A percentile compares a stretch with the other conserved stretches of the same genome.
Evolutionary conservation across 768 basidiomycete species (phyloP).

Genomic region (Stropharia rugosoannulata): DNA sequence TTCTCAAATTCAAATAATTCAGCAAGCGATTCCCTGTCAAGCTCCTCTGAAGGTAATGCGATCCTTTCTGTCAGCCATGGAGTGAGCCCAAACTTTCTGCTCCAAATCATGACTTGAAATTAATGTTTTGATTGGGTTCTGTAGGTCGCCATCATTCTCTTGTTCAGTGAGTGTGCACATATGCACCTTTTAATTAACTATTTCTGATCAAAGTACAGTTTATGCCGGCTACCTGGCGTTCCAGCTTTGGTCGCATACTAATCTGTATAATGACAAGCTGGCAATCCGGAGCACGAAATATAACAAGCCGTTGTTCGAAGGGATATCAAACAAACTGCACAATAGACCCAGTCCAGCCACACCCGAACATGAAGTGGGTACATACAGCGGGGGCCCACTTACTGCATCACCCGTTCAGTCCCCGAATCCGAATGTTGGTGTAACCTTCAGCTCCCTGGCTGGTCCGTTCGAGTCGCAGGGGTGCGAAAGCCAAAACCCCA

Average conservation of each 20-base stretch:
- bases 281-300: conserved; percentile 35
- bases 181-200: conserved; percentile 17
- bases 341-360: background rate
- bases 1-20: conserved; percentile 30
- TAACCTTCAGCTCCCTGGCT: background rate
- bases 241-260: conserved; percentile 74
- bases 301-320: conserved; percentile 20
- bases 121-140: conserved; percentile 57
- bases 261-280: conserved; percentile 59
- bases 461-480: background rate
- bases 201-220: conserved; percentile 29
- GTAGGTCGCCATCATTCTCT: conserved; percentile 73
- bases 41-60: conserved; percentile 30
- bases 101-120: background rate
- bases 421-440: background rate
- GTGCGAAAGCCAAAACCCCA: background rate
- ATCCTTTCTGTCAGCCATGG: conserved; percentile 74
- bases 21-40: background rate
- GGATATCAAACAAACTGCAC: background rate
- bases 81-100: conserved; percentile 38
- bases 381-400: background rate
- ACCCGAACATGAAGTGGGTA: background rate
- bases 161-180: conserved; percentile 54
- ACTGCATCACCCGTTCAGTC: background rate
- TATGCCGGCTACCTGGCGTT: conserved; percentile 66